Conservation (phyloP, 192 early-diverging fungal species). For the Pilobolus umbonatus region DNA sequence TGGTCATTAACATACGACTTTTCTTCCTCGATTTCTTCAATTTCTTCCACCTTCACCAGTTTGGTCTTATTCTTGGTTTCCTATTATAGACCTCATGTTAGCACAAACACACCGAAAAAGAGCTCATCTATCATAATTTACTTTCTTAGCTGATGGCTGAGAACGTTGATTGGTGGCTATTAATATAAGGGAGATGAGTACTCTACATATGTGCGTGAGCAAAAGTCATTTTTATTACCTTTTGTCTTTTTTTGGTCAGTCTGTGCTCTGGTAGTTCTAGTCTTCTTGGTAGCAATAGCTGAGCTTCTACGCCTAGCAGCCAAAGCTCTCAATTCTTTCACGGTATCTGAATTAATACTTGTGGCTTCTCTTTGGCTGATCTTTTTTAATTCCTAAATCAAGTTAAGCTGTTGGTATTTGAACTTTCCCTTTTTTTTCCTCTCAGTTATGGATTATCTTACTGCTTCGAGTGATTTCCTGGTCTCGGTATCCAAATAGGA, state of each 20-base stretch:
- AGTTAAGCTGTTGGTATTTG: not conserved
- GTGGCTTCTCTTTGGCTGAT: slow-evolving; percentile 1
- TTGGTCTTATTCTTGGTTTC: slow-evolving; percentile 5
- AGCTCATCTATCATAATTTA: no score
- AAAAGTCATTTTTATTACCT: slow-evolving; percentile 1
- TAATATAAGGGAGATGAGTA: not conserved
- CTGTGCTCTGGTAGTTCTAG: not conserved
- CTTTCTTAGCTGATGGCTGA: not conserved
- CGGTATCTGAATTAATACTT: not conserved
- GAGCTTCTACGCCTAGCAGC: no score
- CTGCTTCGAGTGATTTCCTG: not conserved
- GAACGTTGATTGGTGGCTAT: not conserved
- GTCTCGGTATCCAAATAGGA: slow-evolving; percentile 6
- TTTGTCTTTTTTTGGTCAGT: slow-evolving; percentile 23
- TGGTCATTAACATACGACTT: not conserved
- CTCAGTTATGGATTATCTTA: not conserved
- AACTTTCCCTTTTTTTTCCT: not conserved
- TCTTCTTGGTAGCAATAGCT: slow-evolving; percentile 10
- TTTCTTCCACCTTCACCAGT: not conserved
- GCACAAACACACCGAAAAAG: no score
- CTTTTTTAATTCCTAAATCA: slow-evolving; percentile 1
- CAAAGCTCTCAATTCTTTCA: slow-evolving; percentile 13
- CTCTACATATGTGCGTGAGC: no score
- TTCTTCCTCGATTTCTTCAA: slow-evolving; percentile 1
- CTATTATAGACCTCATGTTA: no score